phyloP scores from a whole-genome alignment of 23 red algal genomes.

The Gracilaria domingensis region DNA sequence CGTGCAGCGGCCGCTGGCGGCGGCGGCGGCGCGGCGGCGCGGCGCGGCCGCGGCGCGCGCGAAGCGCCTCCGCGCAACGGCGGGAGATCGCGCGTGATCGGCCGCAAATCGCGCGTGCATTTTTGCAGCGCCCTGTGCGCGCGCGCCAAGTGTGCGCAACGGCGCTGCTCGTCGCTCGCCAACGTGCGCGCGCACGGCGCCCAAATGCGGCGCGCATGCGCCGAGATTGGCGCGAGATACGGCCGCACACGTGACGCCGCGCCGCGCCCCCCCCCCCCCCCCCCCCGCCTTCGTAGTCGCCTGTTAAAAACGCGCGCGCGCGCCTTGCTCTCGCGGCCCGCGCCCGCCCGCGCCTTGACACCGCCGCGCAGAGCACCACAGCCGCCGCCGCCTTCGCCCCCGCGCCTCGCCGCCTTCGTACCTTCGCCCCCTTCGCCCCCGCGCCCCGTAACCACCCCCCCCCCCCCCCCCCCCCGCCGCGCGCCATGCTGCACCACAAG shows the following conservation, averaged over 20 bases:
- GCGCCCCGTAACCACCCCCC: neutral
- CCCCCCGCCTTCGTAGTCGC: neutral
- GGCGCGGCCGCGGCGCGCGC: no score
- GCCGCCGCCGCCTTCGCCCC: neutral
- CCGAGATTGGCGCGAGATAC: conserved; percentile 23
- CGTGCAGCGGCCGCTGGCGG: no score
- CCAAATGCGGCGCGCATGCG: no score
- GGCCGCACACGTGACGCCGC: neutral
- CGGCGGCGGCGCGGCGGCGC: no score
- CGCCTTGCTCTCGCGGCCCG: no score
- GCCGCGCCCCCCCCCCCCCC: neutral
- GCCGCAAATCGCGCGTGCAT: neutral
- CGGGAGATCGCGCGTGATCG: conserved; percentile 10
- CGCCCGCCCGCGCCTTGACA: no score
- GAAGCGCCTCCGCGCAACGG: neutral
- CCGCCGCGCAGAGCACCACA: no score
- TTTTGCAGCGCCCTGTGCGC: neutral
- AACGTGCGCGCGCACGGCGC: neutral
- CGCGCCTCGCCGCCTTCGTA: neutral
- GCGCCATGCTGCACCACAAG: neutral
- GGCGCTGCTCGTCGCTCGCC: conserved; percentile 18
- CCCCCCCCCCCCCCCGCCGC: neutral
- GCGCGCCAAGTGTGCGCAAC: conserved; percentile 14
- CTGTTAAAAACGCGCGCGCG: no score
- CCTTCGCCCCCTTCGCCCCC: conserved; percentile 6